Conservation (phyloP, 2,329 filamentous ascomycete genomes). For the Penicillium sp. region DNA sequence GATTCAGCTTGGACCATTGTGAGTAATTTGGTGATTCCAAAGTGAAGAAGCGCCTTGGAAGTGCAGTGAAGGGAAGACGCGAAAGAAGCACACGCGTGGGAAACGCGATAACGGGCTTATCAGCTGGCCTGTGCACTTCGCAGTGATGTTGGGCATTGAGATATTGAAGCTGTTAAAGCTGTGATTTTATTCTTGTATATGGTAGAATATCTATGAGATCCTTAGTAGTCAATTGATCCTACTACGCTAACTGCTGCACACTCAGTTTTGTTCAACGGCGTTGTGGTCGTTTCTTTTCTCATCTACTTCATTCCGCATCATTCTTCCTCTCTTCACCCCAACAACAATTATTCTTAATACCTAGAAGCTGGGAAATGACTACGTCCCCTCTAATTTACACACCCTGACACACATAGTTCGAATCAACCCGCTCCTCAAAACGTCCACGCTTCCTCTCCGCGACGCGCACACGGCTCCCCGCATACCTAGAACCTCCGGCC, state of each 20-base stretch:
- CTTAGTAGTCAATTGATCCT: neutral
- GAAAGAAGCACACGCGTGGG: constrained; percentile 32
- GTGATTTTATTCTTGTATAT: neutral
- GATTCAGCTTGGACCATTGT: constrained; percentile 50
- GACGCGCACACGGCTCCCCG: neutral
- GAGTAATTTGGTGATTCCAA: neutral
- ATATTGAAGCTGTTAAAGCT: neutral
- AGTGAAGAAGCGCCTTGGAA: neutral
- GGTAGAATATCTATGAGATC: neutral
- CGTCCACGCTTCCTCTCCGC: neutral
- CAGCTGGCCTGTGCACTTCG: constrained; percentile 12
- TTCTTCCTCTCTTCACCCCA: constrained; percentile 1
- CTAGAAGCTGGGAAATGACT: neutral
- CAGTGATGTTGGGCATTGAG: neutral
- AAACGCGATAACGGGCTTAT: constrained; percentile 25
- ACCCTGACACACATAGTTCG: neutral
- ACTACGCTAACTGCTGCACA: neutral
- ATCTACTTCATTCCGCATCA: constrained; percentile 3
- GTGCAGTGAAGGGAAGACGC: constrained; percentile 24
- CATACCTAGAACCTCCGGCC: neutral
- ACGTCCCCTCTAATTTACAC: neutral
- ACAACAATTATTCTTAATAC: constrained; percentile 8
- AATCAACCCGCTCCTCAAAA: neutral
- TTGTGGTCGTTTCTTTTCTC: neutral
- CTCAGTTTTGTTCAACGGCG: neutral